These are phyloP conservation scores for Arthrinium phaeospermum DNA, from an alignment of 2,329 filamentous ascomycete genomes.

Conservation along the genomic window DNA sequence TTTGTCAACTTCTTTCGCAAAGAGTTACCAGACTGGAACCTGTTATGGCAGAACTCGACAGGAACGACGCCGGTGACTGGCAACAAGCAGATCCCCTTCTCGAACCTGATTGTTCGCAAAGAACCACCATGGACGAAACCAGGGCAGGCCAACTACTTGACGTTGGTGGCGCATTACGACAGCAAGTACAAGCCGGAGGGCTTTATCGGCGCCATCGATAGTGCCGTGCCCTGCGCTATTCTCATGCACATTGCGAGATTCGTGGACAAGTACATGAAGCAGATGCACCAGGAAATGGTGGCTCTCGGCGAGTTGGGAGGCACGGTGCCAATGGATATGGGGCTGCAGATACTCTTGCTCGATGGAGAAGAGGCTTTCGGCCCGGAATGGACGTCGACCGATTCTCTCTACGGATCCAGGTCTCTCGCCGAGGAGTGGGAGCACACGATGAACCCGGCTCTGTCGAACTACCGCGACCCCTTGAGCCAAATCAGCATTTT, in stretches of 20 bases:
- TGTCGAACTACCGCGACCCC: constrained; percentile 71
- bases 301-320: constrained; percentile 54
- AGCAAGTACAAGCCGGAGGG: constrained; percentile 73
- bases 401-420: constrained; percentile 80
- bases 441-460: constrained; percentile 64
- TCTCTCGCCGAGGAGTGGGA: constrained; percentile 79
- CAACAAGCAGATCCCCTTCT: constrained; percentile 70
- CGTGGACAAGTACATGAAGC: constrained; percentile 73
- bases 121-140: constrained; percentile 77
- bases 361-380: constrained; percentile 84
- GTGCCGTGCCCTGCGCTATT: constrained; percentile 84
- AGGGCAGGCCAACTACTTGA: constrained; percentile 75
- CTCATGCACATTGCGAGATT: constrained; percentile 77
- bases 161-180: constrained; percentile 85
- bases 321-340: constrained; percentile 69
- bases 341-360: constrained; percentile 79
- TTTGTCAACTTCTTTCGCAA: constrained; percentile 73
- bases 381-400: constrained; percentile 69
- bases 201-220: constrained; percentile 86
- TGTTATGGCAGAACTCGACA: constrained; percentile 78
- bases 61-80: constrained; percentile 70
- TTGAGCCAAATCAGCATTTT: constrained; percentile 78
- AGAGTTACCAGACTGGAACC: constrained; percentile 71
- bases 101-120: constrained; percentile 76
- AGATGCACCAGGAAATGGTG: constrained; percentile 75